Evolutionary conservation across 495 filamentous ascomycete species (phyloP).

Genomic region (Penicillium fimorum): DNA sequence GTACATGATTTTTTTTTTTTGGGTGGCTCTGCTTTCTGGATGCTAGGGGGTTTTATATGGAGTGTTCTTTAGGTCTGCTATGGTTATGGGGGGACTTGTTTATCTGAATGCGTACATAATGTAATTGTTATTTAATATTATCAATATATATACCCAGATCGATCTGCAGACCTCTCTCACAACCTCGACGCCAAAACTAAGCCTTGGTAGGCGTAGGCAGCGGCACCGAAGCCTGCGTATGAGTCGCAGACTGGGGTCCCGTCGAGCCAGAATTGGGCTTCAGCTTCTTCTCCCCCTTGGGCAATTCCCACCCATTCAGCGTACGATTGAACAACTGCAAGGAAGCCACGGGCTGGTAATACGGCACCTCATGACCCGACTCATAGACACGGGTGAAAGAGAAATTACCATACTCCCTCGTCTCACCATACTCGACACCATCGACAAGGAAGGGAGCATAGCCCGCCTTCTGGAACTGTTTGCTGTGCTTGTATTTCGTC

Average conservation of each 20-base stretch:
- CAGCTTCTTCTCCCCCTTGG: slow-evolving; percentile 47
- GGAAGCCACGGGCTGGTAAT: slow-evolving; percentile 53
- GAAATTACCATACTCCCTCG: slow-evolving; percentile 56
- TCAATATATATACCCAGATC: background rate
- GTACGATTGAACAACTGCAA: slow-evolving; percentile 54
- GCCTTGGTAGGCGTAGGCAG: slow-evolving; percentile 31
- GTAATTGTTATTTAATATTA: background rate
- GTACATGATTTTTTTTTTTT: slow-evolving; percentile 11
- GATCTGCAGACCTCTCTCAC: background rate
- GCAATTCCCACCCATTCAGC: slow-evolving; percentile 53
- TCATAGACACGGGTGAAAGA: slow-evolving; percentile 58
- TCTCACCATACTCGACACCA: slow-evolving; percentile 45
- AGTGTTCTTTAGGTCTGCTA: background rate
- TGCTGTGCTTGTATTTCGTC: slow-evolving; percentile 37
- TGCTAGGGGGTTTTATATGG: background rate
- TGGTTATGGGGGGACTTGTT: background rate
- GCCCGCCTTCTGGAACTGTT: slow-evolving; percentile 44
- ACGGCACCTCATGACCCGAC: slow-evolving; percentile 59
- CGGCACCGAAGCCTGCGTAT: slow-evolving; percentile 55
- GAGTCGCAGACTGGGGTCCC: slow-evolving; percentile 52
- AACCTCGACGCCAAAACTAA: background rate
- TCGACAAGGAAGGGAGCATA: slow-evolving; percentile 47
- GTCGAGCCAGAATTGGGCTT: slow-evolving; percentile 43
- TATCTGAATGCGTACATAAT: background rate
- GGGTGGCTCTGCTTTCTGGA: background rate